Base-by-base conservation (phyloP, 2,329 filamentous ascomycete species). In the Aspergillus transmontanensis region DNA sequence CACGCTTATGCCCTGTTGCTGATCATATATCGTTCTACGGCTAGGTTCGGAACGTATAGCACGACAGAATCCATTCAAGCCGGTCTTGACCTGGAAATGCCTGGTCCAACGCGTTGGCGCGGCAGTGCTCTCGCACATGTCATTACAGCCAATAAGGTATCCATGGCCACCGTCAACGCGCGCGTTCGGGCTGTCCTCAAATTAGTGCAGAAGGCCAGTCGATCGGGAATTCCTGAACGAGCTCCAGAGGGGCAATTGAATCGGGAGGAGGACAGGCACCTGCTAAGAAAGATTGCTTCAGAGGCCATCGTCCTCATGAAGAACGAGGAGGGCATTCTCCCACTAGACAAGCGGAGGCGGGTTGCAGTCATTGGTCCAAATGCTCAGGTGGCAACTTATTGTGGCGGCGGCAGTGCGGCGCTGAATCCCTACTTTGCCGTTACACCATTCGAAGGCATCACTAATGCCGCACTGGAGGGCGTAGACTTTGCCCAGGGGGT, bases 261-360 rank as follows among this genome's bases (percentile, higher is more conserved):
- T 70, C 89, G 84, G 0, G 81, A 83, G 0, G 85, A 89, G 71
- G 86, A 86, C 43, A 83, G 86, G 1, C 83, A 81, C 16, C 79
- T 92, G 51, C 83, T 91, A 9, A 83, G 90, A n/a, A 81, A 83
- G 66, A 82, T 89, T 34, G 89, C 87, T 51, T 84, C 86, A 14
- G 88, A 91, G 71, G 86, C 86, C 19, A 87, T 91, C 21, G 89
- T 92, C 1, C 80, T 93, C 11, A 78, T 93, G 30, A 92, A 92
- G 77, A 93, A 93, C 70, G 84, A 90, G 4, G 82, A 83, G 56
- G 79, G 79, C 7, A 73, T 89, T 0, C 79, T 93, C 1, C 90
- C 90, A 0, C 72, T 86, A 46, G 69, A 78, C 43, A 76, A 73
- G 32, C 69, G 69, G 21, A 79, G 81, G 63, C 76, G 78, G 6